Percentiles rank a stretch among this genome's conserved stretches.
These are phyloP conservation scores for Naumovozyma baii DNA, from an alignment of 805 yeast genomes.

Conservation along the genomic window DNA sequence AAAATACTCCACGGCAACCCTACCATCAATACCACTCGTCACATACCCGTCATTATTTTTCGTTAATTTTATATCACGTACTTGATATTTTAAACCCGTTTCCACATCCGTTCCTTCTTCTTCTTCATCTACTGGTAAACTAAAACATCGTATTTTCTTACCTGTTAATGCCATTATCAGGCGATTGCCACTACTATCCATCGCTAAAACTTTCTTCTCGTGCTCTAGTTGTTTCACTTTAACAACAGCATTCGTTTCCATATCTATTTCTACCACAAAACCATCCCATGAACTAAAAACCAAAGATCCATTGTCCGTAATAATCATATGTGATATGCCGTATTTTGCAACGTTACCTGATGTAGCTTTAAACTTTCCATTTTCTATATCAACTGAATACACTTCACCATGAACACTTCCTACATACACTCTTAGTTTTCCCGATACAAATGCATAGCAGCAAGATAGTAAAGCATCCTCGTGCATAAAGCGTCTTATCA, in stretches of 20 bases:
- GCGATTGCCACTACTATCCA: constrained; percentile 43
- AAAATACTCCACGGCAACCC: constrained; percentile 65
- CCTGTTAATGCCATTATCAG: constrained; percentile 47
- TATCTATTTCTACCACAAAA: constrained; percentile 39
- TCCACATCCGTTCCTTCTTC: constrained; percentile 28
- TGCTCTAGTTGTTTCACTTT: constrained; percentile 5
- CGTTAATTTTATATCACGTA: constrained; percentile 44
- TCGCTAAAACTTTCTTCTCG: constrained; percentile 34
- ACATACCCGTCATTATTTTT: constrained; percentile 52
- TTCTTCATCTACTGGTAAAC: constrained; percentile 8
- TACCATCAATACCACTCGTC: constrained; percentile 68
- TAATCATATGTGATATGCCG: constrained; percentile 31
- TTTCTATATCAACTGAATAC: constrained; percentile 42
- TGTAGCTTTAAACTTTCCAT: constrained; percentile 21
- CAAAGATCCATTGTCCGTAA: constrained; percentile 23
- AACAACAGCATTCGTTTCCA: constrained; percentile 18
- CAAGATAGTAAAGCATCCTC: constrained; percentile 14
- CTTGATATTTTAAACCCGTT: constrained; percentile 59
- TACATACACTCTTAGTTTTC: constrained; percentile 29
- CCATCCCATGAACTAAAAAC: constrained; percentile 60
- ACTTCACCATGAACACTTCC: constrained; percentile 51
- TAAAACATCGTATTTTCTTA: constrained; percentile 34
- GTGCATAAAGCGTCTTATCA: constrained; percentile 5
- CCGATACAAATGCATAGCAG: constrained; percentile 13
- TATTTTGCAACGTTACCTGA: constrained; percentile 29